Percentiles rank a stretch among this genome's conserved stretches.
phyloP scores from a whole-genome alignment of 805 yeast species.

The Metschnikowia matae region DNA sequence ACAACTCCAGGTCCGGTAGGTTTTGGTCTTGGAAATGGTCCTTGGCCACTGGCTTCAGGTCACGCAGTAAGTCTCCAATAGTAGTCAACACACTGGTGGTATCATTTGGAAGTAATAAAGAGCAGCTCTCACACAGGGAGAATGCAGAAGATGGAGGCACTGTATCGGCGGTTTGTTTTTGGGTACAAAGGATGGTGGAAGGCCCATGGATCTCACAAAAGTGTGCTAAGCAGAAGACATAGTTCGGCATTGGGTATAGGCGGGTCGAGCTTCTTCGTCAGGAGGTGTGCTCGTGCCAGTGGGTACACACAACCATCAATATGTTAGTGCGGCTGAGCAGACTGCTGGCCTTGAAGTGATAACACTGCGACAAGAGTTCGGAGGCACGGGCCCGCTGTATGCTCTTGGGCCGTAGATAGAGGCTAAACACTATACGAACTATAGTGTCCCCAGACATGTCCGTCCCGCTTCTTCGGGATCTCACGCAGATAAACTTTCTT shows the following conservation, averaged over 20 bases:
- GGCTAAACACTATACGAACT: neutral
- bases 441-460: conserved; percentile 1
- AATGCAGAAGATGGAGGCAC: conserved; percentile 40
- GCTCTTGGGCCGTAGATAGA: too few species aligned
- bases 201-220: conserved; percentile 82
- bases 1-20: conserved; percentile 16
- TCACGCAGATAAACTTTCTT: conserved; percentile 1
- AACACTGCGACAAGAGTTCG: neutral
- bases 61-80: conserved; percentile 1
- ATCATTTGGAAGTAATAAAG: conserved; percentile 46
- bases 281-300: neutral
- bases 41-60: conserved; percentile 31
- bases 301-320: neutral
- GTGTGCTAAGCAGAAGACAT: conserved; percentile 58
- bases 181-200: conserved; percentile 60
- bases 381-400: conserved; percentile 1
- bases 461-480: conserved; percentile 2
- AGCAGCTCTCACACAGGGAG: conserved; percentile 59
- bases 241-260: conserved; percentile 26
- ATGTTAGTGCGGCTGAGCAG: conserved; percentile 1
- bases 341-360: neutral
- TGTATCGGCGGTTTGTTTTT: conserved; percentile 27
- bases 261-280: neutral
- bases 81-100: conserved; percentile 20
- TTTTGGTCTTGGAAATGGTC: conserved; percentile 19